A percentile compares a stretch with the other conserved stretches of the same genome.
Conservation (phyloP, 345 rosid species). For the Brassica juncea region DNA sequence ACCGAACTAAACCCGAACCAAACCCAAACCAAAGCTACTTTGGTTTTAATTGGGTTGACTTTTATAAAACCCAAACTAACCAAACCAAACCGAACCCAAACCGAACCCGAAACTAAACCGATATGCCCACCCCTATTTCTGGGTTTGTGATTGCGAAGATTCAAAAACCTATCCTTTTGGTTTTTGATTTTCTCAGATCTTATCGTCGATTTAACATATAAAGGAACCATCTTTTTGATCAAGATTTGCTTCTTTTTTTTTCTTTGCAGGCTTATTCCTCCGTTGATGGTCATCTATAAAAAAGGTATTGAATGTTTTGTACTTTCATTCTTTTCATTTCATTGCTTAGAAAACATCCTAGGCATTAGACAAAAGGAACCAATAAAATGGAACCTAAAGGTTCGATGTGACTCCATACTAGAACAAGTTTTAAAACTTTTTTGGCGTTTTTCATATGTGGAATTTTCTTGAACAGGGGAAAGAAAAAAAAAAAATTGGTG, state of each 20-base stretch:
- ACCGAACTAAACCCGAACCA: too few species aligned
- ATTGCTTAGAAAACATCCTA: neutral
- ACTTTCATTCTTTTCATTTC: neutral
- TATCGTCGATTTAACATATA: neutral
- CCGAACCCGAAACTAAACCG: too few species aligned
- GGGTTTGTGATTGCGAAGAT: conserved; percentile 2
- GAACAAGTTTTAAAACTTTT: conserved; percentile 17
- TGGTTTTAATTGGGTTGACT: too few species aligned
- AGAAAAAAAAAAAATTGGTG: conserved; percentile 21
- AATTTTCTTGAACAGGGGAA: conserved; percentile 35
- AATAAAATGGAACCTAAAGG: conserved; percentile 7
- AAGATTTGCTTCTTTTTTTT: conserved; percentile 1
- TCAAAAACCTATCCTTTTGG: neutral
- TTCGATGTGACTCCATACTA: conserved; percentile 14
- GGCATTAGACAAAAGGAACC: neutral
- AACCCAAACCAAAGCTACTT: too few species aligned
- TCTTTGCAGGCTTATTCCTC: conserved; percentile 39
- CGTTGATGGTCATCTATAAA: conserved; percentile 72
- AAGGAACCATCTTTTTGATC: conserved; percentile 16
- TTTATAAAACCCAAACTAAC: too few species aligned
- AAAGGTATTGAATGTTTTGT: conserved; percentile 2
- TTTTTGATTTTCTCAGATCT: conserved; percentile 12
- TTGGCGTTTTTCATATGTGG: conserved; percentile 30
- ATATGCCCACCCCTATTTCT: too few species aligned
- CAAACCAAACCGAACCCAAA: too few species aligned